A percentile compares a stretch with the other conserved stretches of the same genome.
phyloP scores from a whole-genome alignment of 2,329 filamentous ascomycete species.

The Fusarium ambrosium region DNA sequence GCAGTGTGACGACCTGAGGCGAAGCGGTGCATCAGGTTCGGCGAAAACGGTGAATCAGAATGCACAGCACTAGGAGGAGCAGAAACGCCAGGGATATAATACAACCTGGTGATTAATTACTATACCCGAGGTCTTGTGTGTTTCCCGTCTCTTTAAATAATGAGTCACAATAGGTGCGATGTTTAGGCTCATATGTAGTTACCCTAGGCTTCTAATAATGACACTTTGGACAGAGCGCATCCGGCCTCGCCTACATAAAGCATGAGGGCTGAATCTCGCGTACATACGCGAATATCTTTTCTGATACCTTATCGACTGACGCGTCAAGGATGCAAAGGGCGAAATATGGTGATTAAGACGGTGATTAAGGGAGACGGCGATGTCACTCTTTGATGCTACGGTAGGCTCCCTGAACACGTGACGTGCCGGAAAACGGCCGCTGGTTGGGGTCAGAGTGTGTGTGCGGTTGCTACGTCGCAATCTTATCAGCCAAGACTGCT shows the following conservation, averaged over 20 bases:
- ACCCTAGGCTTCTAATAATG: not conserved
- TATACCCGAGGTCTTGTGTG: not conserved
- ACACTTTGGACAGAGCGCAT: not conserved
- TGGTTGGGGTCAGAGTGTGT: not conserved
- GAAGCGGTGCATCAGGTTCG: not conserved
- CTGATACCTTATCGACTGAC: not conserved
- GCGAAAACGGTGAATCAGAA: not conserved
- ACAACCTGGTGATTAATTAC: not conserved
- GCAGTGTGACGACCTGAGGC: not conserved
- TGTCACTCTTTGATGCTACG: slow-evolving; percentile 1
- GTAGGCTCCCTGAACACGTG: not conserved
- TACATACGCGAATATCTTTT: not conserved
- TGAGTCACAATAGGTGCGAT: not conserved
- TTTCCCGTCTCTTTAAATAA: not conserved
- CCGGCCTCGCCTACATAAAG: not conserved
- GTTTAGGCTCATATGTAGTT: not conserved
- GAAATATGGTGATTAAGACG: not conserved
- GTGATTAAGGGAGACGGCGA: not conserved
- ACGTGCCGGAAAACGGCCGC: not conserved
- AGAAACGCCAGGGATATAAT: not conserved
- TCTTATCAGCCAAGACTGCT: not conserved
- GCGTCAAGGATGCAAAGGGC: not conserved
- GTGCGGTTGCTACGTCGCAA: not conserved
- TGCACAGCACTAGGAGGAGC: not conserved
- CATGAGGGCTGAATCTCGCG: not conserved